A percentile compares a stretch with the other conserved stretches of the same genome.
Conservation (phyloP, 2,329 filamentous ascomycete species). For the Pleurostoma richardsiae region DNA sequence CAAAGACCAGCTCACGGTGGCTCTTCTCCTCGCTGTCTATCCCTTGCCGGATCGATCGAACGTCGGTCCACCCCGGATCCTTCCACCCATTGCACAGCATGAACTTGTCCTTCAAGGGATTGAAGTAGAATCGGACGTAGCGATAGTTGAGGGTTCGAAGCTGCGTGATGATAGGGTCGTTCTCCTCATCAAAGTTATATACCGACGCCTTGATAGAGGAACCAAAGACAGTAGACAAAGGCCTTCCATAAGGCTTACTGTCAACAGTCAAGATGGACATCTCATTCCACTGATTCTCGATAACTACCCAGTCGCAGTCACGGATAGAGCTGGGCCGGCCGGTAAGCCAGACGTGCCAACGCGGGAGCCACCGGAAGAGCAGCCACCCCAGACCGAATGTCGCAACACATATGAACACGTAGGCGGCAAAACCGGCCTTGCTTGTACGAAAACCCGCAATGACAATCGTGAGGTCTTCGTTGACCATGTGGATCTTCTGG, state of each 20-base stretch:
- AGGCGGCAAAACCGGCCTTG: slow-evolving; percentile 60
- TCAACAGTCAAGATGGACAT: slow-evolving; percentile 71
- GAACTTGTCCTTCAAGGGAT: slow-evolving; percentile 86
- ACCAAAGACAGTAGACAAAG: slow-evolving; percentile 62
- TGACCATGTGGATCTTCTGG: slow-evolving; percentile 90
- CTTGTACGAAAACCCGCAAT: slow-evolving; percentile 88
- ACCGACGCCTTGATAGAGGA: slow-evolving; percentile 54
- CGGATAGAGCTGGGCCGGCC: slow-evolving; percentile 65
- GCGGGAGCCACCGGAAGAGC: slow-evolving; percentile 82
- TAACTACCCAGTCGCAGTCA: slow-evolving; percentile 83
- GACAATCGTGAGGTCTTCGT: slow-evolving; percentile 90
- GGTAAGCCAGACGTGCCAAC: slow-evolving; percentile 74
- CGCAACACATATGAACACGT: slow-evolving; percentile 63
- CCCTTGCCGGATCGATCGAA: slow-evolving; percentile 68
- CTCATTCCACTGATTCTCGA: slow-evolving; percentile 97
- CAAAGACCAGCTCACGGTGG: slow-evolving; percentile 80
- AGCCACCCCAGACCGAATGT: slow-evolving; percentile 79
- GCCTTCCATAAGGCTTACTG: slow-evolving; percentile 45
- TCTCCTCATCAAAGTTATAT: slow-evolving; percentile 57
- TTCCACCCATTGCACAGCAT: slow-evolving; percentile 87
- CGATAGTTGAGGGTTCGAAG: slow-evolving; percentile 84
- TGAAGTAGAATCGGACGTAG: slow-evolving; percentile 89
- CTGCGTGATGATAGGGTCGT: slow-evolving; percentile 70
- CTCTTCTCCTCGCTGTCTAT: slow-evolving; percentile 87
- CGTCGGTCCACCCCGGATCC: slow-evolving; percentile 81